These are phyloP conservation scores for Sclerotinia subarctica DNA, from an alignment of 2,329 filamentous ascomycete genomes.

Conservation along the genomic window DNA sequence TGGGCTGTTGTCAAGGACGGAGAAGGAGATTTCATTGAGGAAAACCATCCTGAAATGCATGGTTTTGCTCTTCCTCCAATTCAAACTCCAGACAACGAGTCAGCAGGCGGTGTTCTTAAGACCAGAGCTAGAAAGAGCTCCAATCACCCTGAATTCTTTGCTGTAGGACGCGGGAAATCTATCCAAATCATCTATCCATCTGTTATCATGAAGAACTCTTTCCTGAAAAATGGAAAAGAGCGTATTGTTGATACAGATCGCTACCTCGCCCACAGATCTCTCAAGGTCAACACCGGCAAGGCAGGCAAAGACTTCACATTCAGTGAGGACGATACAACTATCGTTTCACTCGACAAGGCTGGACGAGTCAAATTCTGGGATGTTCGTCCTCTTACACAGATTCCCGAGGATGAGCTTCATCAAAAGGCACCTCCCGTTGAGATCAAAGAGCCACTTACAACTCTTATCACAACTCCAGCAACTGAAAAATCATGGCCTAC, in stretches of 20 bases:
- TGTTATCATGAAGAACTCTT: conserved; percentile 59
- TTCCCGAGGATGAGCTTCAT: conserved; percentile 27
- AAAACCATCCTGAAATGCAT: conserved; percentile 75
- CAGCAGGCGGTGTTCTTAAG: conserved; percentile 89
- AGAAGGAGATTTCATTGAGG: conserved; percentile 75
- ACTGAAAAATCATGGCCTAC: conserved; percentile 96
- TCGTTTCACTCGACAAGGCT: conserved; percentile 95
- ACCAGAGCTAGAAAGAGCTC: conserved; percentile 89
- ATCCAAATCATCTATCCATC: conserved; percentile 83
- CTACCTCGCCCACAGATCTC: conserved; percentile 78
- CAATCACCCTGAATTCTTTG: conserved; percentile 88
- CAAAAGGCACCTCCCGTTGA: conserved; percentile 52
- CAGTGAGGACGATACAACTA: conserved; percentile 91
- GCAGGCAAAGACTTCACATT: conserved; percentile 98
- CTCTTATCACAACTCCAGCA: conserved; percentile 79
- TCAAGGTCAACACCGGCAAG: conserved; percentile 96
- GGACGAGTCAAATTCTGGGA: conserved; percentile 98
- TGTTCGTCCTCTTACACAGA: conserved; percentile 70
- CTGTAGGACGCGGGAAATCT: conserved; percentile 90
- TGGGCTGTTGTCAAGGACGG: conserved; percentile 80
- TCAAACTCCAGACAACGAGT: conserved; percentile 81
- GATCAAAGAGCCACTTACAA: conserved; percentile 81
- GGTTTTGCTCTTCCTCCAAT: conserved; percentile 89
- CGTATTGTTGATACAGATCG: conserved; percentile 80
- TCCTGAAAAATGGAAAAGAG: conserved; percentile 62